Evolutionary conservation across 352 stramenopile species (phyloP).

Genomic region (Phytophthora vignae): DNA sequence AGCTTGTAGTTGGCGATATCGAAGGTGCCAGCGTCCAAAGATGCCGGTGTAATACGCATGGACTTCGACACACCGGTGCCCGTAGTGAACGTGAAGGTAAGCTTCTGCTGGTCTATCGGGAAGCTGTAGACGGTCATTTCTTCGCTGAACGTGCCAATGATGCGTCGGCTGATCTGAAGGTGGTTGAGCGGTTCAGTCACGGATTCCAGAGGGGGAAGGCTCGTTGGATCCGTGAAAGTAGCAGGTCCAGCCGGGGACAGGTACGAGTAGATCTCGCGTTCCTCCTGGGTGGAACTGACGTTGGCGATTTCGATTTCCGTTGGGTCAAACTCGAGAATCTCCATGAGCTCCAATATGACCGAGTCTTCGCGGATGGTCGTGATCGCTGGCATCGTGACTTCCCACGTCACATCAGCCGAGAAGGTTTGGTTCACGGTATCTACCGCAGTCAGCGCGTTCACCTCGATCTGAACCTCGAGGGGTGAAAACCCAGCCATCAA

Average conservation of each 20-base stretch:
- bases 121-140: slow-evolving; percentile 69
- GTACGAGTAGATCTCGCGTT: slow-evolving; percentile 40
- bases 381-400: slow-evolving; percentile 48
- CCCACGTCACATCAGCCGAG: slow-evolving; percentile 54
- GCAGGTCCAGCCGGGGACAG: slow-evolving; percentile 35
- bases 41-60: slow-evolving; percentile 43
- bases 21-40: slow-evolving; percentile 53
- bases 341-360: slow-evolving; percentile 46
- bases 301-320: slow-evolving; percentile 49
- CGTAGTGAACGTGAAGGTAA: slow-evolving; percentile 59
- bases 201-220: slow-evolving; percentile 17
- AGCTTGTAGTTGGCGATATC: slow-evolving; percentile 61
- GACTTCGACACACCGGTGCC: slow-evolving; percentile 39
- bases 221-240: slow-evolving; percentile 38
- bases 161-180: slow-evolving; percentile 48
- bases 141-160: slow-evolving; percentile 57
- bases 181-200: slow-evolving; percentile 37
- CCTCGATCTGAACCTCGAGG: slow-evolving; percentile 44
- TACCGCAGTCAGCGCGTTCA: slow-evolving; percentile 49
- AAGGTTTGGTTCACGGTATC: slow-evolving; percentile 59
- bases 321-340: slow-evolving; percentile 47
- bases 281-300: slow-evolving; percentile 43
- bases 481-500: slow-evolving; percentile 49
- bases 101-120: slow-evolving; percentile 67
- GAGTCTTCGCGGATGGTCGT: slow-evolving; percentile 55